Conservation (phyloP, 2,329 filamentous ascomycete species). For the Clarireedia homoeocarpa region DNA sequence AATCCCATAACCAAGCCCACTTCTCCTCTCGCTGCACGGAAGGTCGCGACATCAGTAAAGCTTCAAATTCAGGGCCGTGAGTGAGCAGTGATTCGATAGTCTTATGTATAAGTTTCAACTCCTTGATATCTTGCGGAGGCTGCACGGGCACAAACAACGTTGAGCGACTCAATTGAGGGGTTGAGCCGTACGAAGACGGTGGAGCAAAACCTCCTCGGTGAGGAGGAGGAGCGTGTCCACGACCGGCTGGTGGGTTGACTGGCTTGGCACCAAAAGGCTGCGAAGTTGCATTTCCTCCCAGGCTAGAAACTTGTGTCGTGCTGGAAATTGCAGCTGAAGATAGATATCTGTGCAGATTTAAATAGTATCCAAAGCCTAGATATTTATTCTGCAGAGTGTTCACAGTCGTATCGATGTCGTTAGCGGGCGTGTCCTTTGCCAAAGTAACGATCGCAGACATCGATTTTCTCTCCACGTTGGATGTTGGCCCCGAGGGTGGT, state of each 20-base stretch:
- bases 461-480: constrained; percentile 57
- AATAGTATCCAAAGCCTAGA: constrained; percentile 74
- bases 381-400: constrained; percentile 76
- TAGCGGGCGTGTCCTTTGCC: constrained; percentile 70
- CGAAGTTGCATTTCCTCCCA: constrained; percentile 34
- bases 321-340: constrained; percentile 62
- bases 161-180: constrained; percentile 32
- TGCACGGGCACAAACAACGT: constrained; percentile 64
- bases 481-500: constrained; percentile 41
- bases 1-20: constrained; percentile 92
- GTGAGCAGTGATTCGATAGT: constrained; percentile 73
- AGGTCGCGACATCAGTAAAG: constrained; percentile 77
- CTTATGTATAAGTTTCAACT: constrained; percentile 78
- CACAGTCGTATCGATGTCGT: constrained; percentile 75
- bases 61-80: constrained; percentile 83
- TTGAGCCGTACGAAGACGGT: constrained; percentile 57
- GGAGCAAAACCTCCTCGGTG: constrained; percentile 65
- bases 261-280: constrained; percentile 74
- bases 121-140: constrained; percentile 68
- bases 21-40: constrained; percentile 80
- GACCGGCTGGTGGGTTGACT: constrained; percentile 39
- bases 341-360: constrained; percentile 73
- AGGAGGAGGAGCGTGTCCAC: constrained; percentile 40
- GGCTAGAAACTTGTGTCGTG: constrained; percentile 38
- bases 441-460: constrained; percentile 74